Percentiles rank a stretch among this genome's conserved stretches.
phyloP scores from a whole-genome alignment of 2,329 filamentous ascomycete genomes.

The Cadophora sp. region DNA sequence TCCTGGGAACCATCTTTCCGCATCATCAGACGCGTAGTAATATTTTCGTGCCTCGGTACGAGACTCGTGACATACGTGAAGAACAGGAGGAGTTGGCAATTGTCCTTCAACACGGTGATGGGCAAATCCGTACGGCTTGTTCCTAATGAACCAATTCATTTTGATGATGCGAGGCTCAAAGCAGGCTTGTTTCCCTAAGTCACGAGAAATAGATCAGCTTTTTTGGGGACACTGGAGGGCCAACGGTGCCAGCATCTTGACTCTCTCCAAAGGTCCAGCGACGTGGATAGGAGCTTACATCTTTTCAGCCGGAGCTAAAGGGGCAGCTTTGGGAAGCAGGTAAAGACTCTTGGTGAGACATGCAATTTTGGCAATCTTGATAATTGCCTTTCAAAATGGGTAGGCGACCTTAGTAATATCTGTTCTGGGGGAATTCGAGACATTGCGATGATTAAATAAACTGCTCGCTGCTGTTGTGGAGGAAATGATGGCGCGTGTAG shows the following conservation, averaged over 20 bases:
- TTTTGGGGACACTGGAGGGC: too few relatives aligned
- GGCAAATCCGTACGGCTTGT: not conserved
- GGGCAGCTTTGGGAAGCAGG: not conserved
- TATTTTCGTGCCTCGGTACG: not conserved
- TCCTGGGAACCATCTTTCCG: not conserved
- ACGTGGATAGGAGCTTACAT: not conserved
- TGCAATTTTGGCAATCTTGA: not conserved
- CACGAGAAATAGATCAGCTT: too few relatives aligned
- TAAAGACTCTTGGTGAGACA: not conserved
- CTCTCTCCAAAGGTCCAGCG: too few relatives aligned
- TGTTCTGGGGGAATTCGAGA: not conserved
- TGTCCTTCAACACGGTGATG: not conserved
- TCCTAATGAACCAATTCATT: too few relatives aligned
- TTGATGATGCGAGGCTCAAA: too few relatives aligned
- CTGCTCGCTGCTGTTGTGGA: too few relatives aligned
- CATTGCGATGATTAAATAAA: not conserved
- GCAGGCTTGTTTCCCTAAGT: too few relatives aligned
- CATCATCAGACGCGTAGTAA: not conserved
- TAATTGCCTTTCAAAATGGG: not conserved
- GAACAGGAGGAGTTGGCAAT: not conserved
- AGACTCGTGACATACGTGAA: not conserved
- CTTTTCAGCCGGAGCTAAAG: not conserved
- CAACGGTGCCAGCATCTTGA: too few relatives aligned
- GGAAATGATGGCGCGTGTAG: too few relatives aligned
- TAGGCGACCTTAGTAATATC: not conserved